Evolutionary conservation across 257 asterid species (phyloP).

Genomic region (Rubia yunnanensis): DNA sequence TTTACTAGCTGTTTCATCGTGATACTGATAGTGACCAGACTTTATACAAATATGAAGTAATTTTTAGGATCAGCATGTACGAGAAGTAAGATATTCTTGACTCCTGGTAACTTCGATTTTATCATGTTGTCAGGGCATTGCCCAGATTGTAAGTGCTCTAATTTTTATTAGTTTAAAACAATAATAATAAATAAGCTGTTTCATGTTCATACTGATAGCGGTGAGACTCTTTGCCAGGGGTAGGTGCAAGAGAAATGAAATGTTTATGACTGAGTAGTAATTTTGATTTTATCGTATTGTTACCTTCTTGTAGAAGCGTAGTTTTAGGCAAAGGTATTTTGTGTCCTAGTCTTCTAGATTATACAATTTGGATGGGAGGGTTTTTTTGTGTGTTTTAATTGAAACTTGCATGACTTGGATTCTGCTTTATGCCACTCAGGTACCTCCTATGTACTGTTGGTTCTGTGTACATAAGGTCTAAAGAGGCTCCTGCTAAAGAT

Average conservation of each 20-base stretch:
- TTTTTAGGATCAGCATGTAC: background rate
- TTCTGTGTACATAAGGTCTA: slow-evolving; percentile 86
- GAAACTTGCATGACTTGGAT: slow-evolving; percentile 4
- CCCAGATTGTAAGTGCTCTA: slow-evolving; percentile 57
- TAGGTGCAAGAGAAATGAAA: background rate
- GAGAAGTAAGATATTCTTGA: background rate
- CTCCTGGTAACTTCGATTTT: no score
- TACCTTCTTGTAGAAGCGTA: background rate
- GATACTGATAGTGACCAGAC: background rate
- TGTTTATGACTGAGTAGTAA: background rate
- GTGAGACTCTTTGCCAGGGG: background rate
- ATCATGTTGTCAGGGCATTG: slow-evolving; percentile 33
- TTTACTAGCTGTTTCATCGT: background rate
- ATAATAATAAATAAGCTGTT: background rate
- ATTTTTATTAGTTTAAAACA: background rate
- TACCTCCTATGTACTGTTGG: slow-evolving; percentile 97
- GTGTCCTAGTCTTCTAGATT: background rate
- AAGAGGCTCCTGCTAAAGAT: slow-evolving; percentile 99
- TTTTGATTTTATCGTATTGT: background rate
- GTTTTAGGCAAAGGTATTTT: background rate
- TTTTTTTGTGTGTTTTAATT: background rate
- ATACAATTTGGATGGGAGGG: background rate
- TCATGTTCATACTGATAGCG: background rate
- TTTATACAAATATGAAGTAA: background rate
- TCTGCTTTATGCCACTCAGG: slow-evolving; percentile 34